Evolutionary conservation across 2,329 filamentous ascomycete species (phyloP), one percentile per base, ranked within the genome.

Genomic region (Blastomyces parvus): DNA sequence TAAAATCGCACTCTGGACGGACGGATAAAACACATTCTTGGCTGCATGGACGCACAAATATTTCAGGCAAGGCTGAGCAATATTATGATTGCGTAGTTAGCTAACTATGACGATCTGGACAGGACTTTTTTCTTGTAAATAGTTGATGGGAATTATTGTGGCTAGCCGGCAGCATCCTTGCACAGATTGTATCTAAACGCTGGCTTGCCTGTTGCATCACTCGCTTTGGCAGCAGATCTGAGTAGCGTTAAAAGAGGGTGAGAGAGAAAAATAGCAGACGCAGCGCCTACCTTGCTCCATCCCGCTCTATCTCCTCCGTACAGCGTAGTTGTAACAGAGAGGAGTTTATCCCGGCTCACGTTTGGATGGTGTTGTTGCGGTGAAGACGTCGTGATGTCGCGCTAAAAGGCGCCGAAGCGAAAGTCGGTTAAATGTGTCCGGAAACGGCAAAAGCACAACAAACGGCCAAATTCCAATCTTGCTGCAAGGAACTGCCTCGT

Each of bases 1-100:
- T 27, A 59, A 56, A 44, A 44, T 59, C 56, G 25, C 19, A 44
- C 13, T 59, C 38, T 30, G 22, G 56, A 13, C 56, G 44, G 38
- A 13, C 38, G 25, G 56, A 19, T 27, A 19, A 4, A 25, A 25
- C 55, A 19, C 25, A 38, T 59, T 59, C 36, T 46, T 46, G 27
- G 14, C 25, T 44, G 57, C 57, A 33, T 46, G n/a, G 57, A 33
- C 30, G 17, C 57, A 59, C 57, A 44, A 46, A 44, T 59, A 44
- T 59, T 59, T 25, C 57, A 27, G n/a, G 40, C 57, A 59, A 30
- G 57, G 27, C 57, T 33, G 14, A 30, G 40, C 19, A 19, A 33
- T 25, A 36, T 36, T 8, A 36, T 36, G 1, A 36, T 36, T 36
- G 33, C 33, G 7, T 6, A 33, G 3, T 33, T 33, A 33, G 30